A percentile compares a stretch with the other conserved stretches of the same genome.
Evolutionary conservation across 2,329 filamentous ascomycete genomes (phyloP).

Genomic region (Fusarium neocosmosporiellum): DNA sequence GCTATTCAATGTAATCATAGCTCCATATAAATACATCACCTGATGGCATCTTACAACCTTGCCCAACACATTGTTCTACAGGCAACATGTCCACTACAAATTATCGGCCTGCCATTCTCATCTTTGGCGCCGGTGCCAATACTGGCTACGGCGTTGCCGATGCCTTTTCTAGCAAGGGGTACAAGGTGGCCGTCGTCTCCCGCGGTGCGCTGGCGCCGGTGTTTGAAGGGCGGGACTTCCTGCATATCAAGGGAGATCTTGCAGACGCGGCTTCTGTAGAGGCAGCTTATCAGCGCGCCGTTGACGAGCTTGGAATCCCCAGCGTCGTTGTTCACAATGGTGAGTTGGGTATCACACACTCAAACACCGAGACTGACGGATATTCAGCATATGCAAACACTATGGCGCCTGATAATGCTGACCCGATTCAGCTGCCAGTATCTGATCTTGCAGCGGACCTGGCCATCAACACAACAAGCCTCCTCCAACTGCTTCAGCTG

Average conservation of each 20-base stretch:
- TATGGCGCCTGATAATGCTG: not conserved
- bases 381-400: not conserved
- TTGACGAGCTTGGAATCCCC: not conserved
- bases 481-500: not conserved
- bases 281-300: not conserved
- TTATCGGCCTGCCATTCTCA: not conserved
- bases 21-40: not conserved
- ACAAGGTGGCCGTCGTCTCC: conserved; percentile 8
- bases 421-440: not conserved
- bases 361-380: not conserved
- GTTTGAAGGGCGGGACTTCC: not conserved
- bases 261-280: not conserved
- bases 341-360: not conserved
- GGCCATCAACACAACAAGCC: not conserved
- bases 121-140: conserved; percentile 21
- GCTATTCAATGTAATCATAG: not conserved
- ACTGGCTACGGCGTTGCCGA: conserved; percentile 18
- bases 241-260: not conserved
- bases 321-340: not conserved
- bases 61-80: not conserved
- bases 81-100: not conserved
- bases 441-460: not conserved
- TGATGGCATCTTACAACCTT: not conserved
- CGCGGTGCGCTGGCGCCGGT: not conserved
- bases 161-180: conserved; percentile 8